These are phyloP conservation scores for Phyllosticta citrichinensis DNA, from an alignment of 2,329 filamentous ascomycete species.

Conservation along the genomic window DNA sequence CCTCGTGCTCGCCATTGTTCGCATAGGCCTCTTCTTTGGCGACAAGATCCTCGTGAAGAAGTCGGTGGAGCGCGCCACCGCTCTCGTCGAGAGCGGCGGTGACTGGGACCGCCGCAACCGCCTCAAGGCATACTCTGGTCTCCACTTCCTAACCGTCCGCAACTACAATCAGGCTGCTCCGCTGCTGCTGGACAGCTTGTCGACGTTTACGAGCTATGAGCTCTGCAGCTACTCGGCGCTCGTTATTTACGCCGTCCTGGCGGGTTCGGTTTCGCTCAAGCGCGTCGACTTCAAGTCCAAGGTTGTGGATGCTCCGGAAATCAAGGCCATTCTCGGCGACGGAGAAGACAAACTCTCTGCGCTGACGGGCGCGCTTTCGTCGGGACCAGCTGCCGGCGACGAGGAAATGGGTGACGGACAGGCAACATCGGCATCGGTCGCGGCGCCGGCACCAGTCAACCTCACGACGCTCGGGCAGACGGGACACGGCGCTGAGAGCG, in stretches of 20 bases:
- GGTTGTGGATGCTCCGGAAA: conserved; percentile 95
- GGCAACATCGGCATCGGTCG: conserved; percentile 39
- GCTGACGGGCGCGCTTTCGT: conserved; percentile 67
- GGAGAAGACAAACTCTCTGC: conserved; percentile 80
- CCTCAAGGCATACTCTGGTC: conserved; percentile 94
- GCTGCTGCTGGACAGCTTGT: conserved; percentile 89
- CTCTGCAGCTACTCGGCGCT: conserved; percentile 93
- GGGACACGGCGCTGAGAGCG: conserved; percentile 62
- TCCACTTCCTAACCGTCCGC: conserved; percentile 85
- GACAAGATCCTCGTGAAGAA: conserved; percentile 90
- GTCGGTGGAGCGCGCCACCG: conserved; percentile 79
- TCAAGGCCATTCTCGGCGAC: conserved; percentile 90
- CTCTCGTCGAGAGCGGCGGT: conserved; percentile 85
- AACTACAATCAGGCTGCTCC: conserved; percentile 85
- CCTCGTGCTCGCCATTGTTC: conserved; percentile 89
- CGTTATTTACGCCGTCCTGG: conserved; percentile 90
- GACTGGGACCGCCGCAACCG: conserved; percentile 98
- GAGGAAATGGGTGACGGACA: conserved; percentile 59
- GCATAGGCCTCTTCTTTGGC: conserved; percentile 90
- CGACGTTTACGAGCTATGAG: conserved; percentile 97
- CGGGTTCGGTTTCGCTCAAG: conserved; percentile 88
- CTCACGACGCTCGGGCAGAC: conserved; percentile 67
- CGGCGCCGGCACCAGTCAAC: conserved; percentile 67
- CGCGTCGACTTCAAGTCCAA: conserved; percentile 98
- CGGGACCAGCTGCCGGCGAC: conserved; percentile 67